Evolutionary conservation across 2,329 filamentous ascomycete genomes (phyloP), one percentile per base, ranked within the genome.

Genomic region (Curvularia sp.): DNA sequence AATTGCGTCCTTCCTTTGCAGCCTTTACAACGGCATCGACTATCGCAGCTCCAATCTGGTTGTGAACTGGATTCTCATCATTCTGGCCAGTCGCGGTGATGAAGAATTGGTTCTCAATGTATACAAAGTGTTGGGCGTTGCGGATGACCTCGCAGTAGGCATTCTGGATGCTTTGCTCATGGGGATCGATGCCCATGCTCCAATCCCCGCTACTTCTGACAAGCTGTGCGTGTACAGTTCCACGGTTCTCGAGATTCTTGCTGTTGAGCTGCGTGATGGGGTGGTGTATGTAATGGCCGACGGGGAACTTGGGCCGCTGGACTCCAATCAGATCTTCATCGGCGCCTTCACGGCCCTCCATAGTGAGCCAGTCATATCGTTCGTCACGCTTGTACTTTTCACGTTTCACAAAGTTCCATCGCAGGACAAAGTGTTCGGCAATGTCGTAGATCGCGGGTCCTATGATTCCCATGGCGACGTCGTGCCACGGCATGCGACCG

Each of bases 81-180:
- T 95, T 89, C 49, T 65, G 63, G 8, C 92, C 92, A 0, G 94
- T 98, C 0, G 95, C 91, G 1, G 73, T 79, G 79, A 85, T 97
- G 82, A 98, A 99, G 81, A 98, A 98, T 71, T 99, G 95, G 71
- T 98, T 98, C 77, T 99, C 95, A 60, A 99, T 97, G 80, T 98
- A 99, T 23, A 99, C 90, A 67, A 87, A 97, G 74, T 98, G 94
- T 77, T 97, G 81, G 0, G 94, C 94, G 50, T 91, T 92, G 49
- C 89, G 83, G 68, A 98, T 98, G 28, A 96, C 80, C 63, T 97
- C 92, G 57, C 82, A 83, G 74, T 96, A 96, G 0, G 93, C 92
- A 68, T 92, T 96, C 67, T 95, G 91, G 57, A 96, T 96, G 49
- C 89, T 93, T 67, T 92, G 89, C 60, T 96, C 93, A 0, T 83